Evolutionary conservation across 1,284 basidiomycete genomes (phyloP).

Genomic region (Malassezia arunalokei): DNA sequence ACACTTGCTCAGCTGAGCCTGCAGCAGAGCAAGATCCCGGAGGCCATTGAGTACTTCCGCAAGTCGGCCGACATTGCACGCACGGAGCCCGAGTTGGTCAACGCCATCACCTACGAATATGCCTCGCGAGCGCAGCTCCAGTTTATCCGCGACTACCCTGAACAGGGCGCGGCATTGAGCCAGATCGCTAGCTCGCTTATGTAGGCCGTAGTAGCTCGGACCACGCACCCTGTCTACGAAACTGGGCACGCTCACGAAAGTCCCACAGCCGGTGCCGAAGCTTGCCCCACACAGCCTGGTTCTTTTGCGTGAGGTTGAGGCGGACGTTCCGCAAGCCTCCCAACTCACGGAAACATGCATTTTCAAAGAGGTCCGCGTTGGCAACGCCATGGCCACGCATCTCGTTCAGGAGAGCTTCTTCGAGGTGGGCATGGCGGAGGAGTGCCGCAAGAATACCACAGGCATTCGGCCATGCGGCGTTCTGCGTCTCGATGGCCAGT

Average conservation of each 20-base stretch:
- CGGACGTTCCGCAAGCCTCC: background rate
- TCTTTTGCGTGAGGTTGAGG: conserved; percentile 23
- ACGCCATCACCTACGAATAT: conserved; percentile 75
- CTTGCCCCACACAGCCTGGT: conserved; percentile 34
- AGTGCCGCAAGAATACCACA: conserved; percentile 6
- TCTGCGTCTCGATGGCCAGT: conserved; percentile 21
- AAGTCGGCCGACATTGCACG: conserved; percentile 72
- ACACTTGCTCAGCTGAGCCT: conserved; percentile 85
- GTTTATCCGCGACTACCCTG: conserved; percentile 42
- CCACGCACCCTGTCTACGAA: conserved; percentile 6
- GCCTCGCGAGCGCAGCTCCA: conserved; percentile 36
- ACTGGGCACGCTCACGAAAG: conserved; percentile 26
- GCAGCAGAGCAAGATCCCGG: conserved; percentile 78
- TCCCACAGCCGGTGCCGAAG: conserved; percentile 32
- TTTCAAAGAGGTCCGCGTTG: conserved; percentile 3
- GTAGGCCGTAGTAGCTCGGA: conserved; percentile 3
- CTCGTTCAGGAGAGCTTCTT: conserved; percentile 10
- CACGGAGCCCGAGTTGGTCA: conserved; percentile 78
- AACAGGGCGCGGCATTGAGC: conserved; percentile 33
- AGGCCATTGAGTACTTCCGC: conserved; percentile 77
- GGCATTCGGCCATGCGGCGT: conserved; percentile 5
- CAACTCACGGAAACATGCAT: conserved; percentile 5
- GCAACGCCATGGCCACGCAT: conserved; percentile 5
- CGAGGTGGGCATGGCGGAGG: background rate
- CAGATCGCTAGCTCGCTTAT: conserved; percentile 35